A percentile compares a stretch with the other conserved stretches of the same genome.
Conservation (phyloP, 257 asterid species). For the Gentiana straminea region DNA sequence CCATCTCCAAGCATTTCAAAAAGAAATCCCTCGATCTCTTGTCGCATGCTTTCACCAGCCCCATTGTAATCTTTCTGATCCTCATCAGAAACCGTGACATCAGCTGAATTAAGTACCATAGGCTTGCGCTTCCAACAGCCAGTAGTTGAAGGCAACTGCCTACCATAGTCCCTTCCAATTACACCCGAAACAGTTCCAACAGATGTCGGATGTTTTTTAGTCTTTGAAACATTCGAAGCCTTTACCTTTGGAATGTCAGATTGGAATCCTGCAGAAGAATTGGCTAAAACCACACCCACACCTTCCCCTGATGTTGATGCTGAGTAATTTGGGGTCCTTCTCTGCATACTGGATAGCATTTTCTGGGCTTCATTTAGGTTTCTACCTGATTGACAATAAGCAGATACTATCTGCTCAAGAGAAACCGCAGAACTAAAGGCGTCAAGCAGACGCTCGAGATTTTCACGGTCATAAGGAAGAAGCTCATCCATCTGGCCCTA, state of each 20-base stretch:
- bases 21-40: slow-evolving; percentile 48
- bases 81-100: slow-evolving; percentile 47
- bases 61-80: slow-evolving; percentile 30
- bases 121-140: slow-evolving; percentile 41
- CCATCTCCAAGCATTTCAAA: slow-evolving; percentile 70
- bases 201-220: slow-evolving; percentile 41
- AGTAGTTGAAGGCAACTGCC: slow-evolving; percentile 24
- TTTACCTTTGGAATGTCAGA: slow-evolving; percentile 16
- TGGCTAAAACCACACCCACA: slow-evolving; percentile 4
- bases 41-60: slow-evolving; percentile 29
- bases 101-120: slow-evolving; percentile 34
- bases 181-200: slow-evolving; percentile 59
- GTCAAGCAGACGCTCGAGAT: slow-evolving; percentile 52
- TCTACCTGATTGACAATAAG: slow-evolving; percentile 53
- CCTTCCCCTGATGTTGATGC: slow-evolving; percentile 18
- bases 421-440: slow-evolving; percentile 59
- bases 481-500: slow-evolving; percentile 46
- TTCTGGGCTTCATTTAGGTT: slow-evolving; percentile 27
- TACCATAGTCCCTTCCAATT: slow-evolving; percentile 47
- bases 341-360: slow-evolving; percentile 29
- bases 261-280: slow-evolving; percentile 14
- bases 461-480: slow-evolving; percentile 38
- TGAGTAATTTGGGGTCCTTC: slow-evolving; percentile 16
- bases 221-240: slow-evolving; percentile 19
- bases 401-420: slow-evolving; percentile 62